These are phyloP conservation scores for Venturia oleaginea DNA, from an alignment of 2,329 filamentous ascomycete species.

Conservation along the genomic window DNA sequence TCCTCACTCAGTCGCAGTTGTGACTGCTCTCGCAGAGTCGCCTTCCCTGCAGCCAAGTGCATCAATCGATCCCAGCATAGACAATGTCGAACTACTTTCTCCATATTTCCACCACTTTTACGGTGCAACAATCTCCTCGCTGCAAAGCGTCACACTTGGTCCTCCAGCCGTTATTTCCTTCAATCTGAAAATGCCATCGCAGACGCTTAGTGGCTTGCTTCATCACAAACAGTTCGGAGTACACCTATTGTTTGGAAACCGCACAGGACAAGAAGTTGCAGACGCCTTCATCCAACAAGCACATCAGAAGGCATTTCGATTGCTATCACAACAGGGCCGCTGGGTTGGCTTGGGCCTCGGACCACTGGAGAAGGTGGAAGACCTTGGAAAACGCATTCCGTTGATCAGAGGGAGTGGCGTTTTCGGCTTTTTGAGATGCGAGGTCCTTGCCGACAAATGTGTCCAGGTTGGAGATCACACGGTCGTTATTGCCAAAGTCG, in stretches of 20 bases:
- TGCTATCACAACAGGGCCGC: background rate
- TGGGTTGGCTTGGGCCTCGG: background rate
- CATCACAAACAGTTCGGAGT: slow-evolving; percentile 38
- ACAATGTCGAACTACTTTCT: background rate
- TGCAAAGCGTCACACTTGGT: slow-evolving; percentile 48
- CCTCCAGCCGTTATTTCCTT: slow-evolving; percentile 51
- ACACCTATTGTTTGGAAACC: slow-evolving; percentile 34
- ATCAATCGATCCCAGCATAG: background rate
- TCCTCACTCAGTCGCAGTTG: slow-evolving; percentile 18
- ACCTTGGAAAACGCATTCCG: background rate
- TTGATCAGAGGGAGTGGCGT: slow-evolving; percentile 16
- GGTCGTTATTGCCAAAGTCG: slow-evolving; percentile 37
- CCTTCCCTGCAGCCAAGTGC: slow-evolving; percentile 21
- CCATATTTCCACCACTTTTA: slow-evolving; percentile 25
- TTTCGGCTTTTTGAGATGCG: slow-evolving; percentile 23
- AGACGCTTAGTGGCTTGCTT: slow-evolving; percentile 45
- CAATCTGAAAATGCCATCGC: slow-evolving; percentile 49
- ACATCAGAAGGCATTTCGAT: background rate
- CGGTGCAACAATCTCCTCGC: slow-evolving; percentile 53
- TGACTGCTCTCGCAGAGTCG: slow-evolving; percentile 30
- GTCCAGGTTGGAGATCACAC: slow-evolving; percentile 38
- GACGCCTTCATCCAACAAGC: slow-evolving; percentile 22
- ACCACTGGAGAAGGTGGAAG: background rate
- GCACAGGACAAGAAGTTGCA: slow-evolving; percentile 18
- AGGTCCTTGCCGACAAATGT: slow-evolving; percentile 27